Conservation (phyloP, 805 yeast species). For the Yarrowia sp. region DNA sequence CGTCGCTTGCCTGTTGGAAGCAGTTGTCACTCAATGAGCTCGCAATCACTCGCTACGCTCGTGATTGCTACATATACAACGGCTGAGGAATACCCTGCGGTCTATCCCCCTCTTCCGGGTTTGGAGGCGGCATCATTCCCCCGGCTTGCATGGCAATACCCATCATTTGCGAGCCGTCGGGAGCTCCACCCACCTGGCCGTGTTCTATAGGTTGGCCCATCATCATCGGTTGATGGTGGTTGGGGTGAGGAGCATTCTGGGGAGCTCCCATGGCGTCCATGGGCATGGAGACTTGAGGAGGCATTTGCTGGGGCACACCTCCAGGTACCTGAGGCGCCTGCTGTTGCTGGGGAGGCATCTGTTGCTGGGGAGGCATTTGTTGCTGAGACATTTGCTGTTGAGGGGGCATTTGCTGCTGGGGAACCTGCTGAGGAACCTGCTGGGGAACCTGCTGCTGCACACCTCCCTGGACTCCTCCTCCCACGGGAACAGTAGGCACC, state of each 20-base stretch:
- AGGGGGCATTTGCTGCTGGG: slow-evolving; percentile 30
- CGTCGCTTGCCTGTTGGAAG: too few species aligned
- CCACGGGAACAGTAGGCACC: slow-evolving; percentile 32
- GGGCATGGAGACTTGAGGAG: not conserved
- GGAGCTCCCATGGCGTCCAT: not conserved
- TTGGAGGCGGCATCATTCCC: slow-evolving; percentile 28
- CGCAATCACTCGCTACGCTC: not conserved
- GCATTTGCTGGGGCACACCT: not conserved
- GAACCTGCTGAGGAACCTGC: not conserved
- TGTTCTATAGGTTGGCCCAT: slow-evolving; percentile 34
- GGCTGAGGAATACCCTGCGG: slow-evolving; percentile 17
- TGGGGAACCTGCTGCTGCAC: slow-evolving; percentile 4
- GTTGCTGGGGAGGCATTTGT: slow-evolving; percentile 22
- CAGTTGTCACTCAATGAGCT: not conserved
- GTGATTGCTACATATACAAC: slow-evolving; percentile 24
- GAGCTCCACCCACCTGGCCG: not conserved
- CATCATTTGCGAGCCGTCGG: slow-evolving; percentile 30
- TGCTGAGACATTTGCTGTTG: slow-evolving; percentile 2
- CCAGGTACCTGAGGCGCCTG: slow-evolving; percentile 2
- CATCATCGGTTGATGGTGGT: slow-evolving; percentile 22
- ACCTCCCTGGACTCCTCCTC: slow-evolving; percentile 13
- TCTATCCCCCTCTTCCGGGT: slow-evolving; percentile 12
- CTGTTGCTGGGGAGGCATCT: not conserved
- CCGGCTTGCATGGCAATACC: slow-evolving; percentile 33
- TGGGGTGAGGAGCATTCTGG: not conserved